Percentiles rank a stretch among this genome's conserved stretches.
Conservation (phyloP, 108 stramenopile genomes). For the Nitzschia sp. region DNA sequence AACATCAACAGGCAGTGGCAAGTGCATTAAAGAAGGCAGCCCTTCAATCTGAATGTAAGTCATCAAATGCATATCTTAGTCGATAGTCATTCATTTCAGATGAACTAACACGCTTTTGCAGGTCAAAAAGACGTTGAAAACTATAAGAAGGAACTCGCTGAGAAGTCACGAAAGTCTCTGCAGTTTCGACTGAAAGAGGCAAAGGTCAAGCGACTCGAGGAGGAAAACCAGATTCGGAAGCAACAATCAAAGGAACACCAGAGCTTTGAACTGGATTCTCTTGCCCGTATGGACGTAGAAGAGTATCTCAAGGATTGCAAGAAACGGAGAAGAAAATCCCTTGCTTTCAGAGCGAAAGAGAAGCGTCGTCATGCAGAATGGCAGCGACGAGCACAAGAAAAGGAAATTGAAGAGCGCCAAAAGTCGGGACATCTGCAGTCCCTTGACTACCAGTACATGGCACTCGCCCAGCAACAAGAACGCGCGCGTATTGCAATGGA, state of each 20-base stretch:
- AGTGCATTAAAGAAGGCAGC: conserved; percentile 48
- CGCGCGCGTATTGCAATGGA: conserved; percentile 66
- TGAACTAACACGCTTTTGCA: conserved; percentile 25
- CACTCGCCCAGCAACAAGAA: conserved; percentile 71
- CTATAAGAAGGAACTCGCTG: conserved; percentile 67
- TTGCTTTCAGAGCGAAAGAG: conserved; percentile 81
- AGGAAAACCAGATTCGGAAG: conserved; percentile 41
- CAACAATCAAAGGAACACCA: conserved; percentile 48
- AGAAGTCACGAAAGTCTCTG: conserved; percentile 69
- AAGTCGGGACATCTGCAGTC: conserved; percentile 45
- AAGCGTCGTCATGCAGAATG: conserved; percentile 58
- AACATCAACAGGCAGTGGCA: conserved; percentile 35
- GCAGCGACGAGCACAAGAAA: conserved; percentile 43
- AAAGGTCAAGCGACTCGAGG: conserved; percentile 49
- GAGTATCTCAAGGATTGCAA: conserved; percentile 77
- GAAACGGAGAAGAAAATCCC: conserved; percentile 59
- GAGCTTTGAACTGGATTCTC: conserved; percentile 58
- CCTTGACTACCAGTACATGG: conserved; percentile 61
- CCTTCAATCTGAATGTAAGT: conserved; percentile 67
- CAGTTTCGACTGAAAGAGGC: conserved; percentile 63
- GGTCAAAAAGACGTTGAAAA: conserved; percentile 72
- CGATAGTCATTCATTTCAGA: not conserved
- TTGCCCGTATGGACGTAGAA: conserved; percentile 74
- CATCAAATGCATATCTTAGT: too few relatives aligned
- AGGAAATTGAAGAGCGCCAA: conserved; percentile 38